phyloP scores from a whole-genome alignment of 768 basidiomycete species.

The Suillus spraguei region DNA sequence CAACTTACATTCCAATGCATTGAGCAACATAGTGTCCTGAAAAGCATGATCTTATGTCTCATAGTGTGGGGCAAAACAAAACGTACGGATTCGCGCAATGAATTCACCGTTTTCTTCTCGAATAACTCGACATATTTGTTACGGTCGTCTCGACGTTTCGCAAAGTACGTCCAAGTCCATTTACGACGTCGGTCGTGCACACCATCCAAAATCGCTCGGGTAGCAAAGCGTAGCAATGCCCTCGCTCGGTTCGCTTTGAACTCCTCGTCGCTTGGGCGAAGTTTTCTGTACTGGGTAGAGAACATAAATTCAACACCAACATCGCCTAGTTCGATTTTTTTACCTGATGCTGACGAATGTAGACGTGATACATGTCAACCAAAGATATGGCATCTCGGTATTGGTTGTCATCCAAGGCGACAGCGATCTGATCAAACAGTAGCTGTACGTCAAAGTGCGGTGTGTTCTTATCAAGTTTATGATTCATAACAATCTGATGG shows the following conservation, averaged over 20 bases:
- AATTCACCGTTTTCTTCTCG: constrained; percentile 66
- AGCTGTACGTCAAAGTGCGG: constrained; percentile 89
- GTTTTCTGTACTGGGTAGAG: constrained; percentile 67
- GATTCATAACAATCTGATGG: constrained; percentile 78
- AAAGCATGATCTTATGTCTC: neutral
- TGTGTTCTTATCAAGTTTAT: constrained; percentile 67
- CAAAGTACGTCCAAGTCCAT: constrained; percentile 94
- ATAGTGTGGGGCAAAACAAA: neutral
- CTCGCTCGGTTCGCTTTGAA: constrained; percentile 59
- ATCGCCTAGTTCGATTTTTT: constrained; percentile 15
- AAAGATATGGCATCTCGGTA: constrained; percentile 93
- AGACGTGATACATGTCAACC: constrained; percentile 96
- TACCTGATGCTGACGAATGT: constrained; percentile 82
- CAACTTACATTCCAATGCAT: constrained; percentile 77
- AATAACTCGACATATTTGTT: constrained; percentile 84
- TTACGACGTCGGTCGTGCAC: constrained; percentile 80
- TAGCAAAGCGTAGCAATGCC: constrained; percentile 79
- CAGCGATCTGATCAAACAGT: constrained; percentile 90
- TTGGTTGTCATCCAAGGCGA: constrained; percentile 90
- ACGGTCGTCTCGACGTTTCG: constrained; percentile 85
- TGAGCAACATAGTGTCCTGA: constrained; percentile 57
- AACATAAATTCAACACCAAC: constrained; percentile 15
- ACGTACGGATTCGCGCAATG: constrained; percentile 58
- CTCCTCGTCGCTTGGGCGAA: constrained; percentile 66
- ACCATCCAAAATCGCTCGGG: constrained; percentile 75